Base-by-base conservation (phyloP, 768 basidiomycete species). In the Russula sp. region DNA sequence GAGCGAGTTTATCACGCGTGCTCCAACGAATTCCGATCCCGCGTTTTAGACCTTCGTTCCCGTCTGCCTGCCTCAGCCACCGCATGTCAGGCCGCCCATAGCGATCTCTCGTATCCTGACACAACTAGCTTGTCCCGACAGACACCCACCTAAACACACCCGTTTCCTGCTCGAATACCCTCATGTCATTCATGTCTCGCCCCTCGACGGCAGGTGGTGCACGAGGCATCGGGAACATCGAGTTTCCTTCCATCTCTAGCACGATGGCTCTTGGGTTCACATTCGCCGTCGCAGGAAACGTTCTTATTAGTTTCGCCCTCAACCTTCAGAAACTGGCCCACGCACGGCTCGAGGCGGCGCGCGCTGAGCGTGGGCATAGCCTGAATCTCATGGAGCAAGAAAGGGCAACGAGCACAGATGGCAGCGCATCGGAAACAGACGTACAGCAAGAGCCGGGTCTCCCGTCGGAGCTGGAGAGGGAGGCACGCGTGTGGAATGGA, bases 261-360 rank as follows among this genome's bases (percentile, higher is more conserved):
- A 76, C 80, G 58, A 82, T 85, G 5, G 74, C 82, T 70, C 85
- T 92, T 61, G 95, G 95, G 18, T 95, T 98, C 40, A 79, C 81
- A 5, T 85, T 94, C 40, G 89, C 94, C 4, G 83, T 96, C 61
- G 79, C 81, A 9, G 94, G 94, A 36, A 96, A 96, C 72, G 76
- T 94, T 13, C 82, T 97, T 66, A 94, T 98, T 66, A 91, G 90
- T 11, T 81, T 95, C 26, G 95, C 93, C 18, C 81, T 98, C 67
- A 97, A 97, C 76, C 78, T 90, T 38, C 95, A 98, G 76, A 98
- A 97, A 73, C 82, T 96, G 20, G 93, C 93, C 1, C 94, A 96
- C 77, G 81, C 82, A 68, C 81, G 88, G 32, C 78, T 90, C 36
- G 84, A 85, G 68, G 76, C 71, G 32, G 73, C 72, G 61, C 65